Evolutionary conservation across 2,329 filamentous ascomycete genomes (phyloP).

Genomic region (Leptodontidium sp.): DNA sequence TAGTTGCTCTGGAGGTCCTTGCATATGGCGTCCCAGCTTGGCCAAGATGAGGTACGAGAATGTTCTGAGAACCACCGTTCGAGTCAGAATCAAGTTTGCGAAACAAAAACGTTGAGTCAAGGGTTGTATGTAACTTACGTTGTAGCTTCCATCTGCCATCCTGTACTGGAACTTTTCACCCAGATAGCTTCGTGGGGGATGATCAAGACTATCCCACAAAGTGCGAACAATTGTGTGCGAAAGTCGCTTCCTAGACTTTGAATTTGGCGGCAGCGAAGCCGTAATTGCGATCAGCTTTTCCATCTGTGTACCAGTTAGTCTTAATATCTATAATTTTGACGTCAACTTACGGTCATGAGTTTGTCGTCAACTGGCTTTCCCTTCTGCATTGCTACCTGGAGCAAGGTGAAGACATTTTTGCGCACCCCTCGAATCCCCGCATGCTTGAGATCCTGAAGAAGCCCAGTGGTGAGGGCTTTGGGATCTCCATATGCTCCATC

Average conservation of each 20-base stretch:
- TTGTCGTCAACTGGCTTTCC: slow-evolving; percentile 19
- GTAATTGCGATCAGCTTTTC: slow-evolving; percentile 65
- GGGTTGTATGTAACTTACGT: slow-evolving; percentile 43
- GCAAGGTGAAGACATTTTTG: slow-evolving; percentile 4
- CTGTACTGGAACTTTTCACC: slow-evolving; percentile 71
- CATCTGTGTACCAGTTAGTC: slow-evolving; percentile 18
- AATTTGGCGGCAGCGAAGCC: slow-evolving; percentile 67
- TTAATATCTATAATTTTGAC: neutral
- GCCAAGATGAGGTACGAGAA: slow-evolving; percentile 69
- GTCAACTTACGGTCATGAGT: slow-evolving; percentile 2
- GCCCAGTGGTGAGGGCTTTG: slow-evolving; percentile 12
- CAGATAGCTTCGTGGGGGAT: slow-evolving; percentile 72
- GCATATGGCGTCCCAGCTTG: slow-evolving; percentile 73
- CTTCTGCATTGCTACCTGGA: slow-evolving; percentile 2
- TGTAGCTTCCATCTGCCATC: slow-evolving; percentile 70
- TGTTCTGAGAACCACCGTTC: slow-evolving; percentile 53
- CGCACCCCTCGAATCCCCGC: slow-evolving; percentile 9
- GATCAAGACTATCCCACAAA: slow-evolving; percentile 75
- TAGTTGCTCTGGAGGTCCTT: slow-evolving; percentile 66
- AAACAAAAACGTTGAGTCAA: too few species aligned
- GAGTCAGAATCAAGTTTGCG: neutral
- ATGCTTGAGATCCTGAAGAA: slow-evolving; percentile 7
- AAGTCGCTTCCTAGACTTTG: slow-evolving; percentile 66
- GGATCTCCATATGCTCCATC: neutral
- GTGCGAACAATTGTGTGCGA: slow-evolving; percentile 73